Base-by-base conservation (phyloP, 1,139 yeast genomes). In the Kluyveromyces sp. region DNA sequence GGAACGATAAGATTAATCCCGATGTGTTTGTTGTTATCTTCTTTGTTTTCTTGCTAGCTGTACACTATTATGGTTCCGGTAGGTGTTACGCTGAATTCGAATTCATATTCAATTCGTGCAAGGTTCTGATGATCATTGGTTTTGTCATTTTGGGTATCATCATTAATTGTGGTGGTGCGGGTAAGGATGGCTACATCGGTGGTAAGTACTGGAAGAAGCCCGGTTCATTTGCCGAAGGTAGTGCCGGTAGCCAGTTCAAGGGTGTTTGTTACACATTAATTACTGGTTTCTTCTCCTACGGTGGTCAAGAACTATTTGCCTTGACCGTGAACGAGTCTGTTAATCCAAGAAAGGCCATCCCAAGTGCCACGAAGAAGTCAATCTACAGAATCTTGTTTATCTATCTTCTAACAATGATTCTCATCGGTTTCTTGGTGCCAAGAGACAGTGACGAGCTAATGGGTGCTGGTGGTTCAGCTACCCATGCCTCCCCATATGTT, bases 291-390 rank as follows among this genome's bases (percentile, higher is more conserved):
- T 88, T 86, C 68, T 79, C 95, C 4, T 83, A 84, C 58, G 88
- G 89, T 45, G 94, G 95, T 59, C 79, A 85, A 40, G 95, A 86
- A 68, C 70, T 83, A 59, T 81, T 83, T 50, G 95, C 92, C 46
- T 72, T 89, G 55, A 88, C 95, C 36, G 92, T 95, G 36, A 89
- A 94, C 37, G 97, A 89, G 67, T 82, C 94, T 43, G 72, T 72
- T 48, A 83, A 86, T 66, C 96, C 96, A 50, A 72, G 83, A 61
- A 77, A 74, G 60, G 68, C 84, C 10, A 73, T 84, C 46, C 89
- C 90, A 49, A 67, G 73, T 48, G 90, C 90, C 37, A 77, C 81
- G 47, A 82, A 81, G 65, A 87, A 81, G 61, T 86, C 81, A 32
- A 74, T 82, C 63, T 82, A 85, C 81, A 77, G 90, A 69, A 79